These are phyloP conservation scores for Gaertneriomyces sp. DNA, from an alignment of 192 early-diverging fungal species.

Conservation along the genomic window DNA sequence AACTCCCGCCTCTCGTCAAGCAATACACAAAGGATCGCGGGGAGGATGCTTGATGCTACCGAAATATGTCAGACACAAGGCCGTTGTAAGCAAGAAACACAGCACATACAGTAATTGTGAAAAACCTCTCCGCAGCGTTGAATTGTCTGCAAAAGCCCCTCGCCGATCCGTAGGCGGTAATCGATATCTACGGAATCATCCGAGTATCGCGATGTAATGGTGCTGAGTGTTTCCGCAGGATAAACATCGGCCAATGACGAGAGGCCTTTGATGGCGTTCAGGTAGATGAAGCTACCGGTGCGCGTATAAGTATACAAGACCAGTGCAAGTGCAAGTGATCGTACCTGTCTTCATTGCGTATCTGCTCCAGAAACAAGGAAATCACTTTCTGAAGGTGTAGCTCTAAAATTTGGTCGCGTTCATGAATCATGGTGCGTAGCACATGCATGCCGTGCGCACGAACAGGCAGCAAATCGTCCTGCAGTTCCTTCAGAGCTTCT, in stretches of 20 bases:
- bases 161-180: conserved; percentile 75
- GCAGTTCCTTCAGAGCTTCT: conserved; percentile 72
- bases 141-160: conserved; percentile 82
- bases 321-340: not conserved
- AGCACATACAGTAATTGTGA: conserved; percentile 67
- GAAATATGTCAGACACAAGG: not conserved
- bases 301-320: conserved; percentile 8
- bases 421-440: conserved; percentile 76
- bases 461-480: conserved; percentile 77
- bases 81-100: conserved; percentile 18
- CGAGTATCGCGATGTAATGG: conserved; percentile 67
- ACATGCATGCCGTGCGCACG: conserved; percentile 82
- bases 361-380: conserved; percentile 73
- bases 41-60: conserved; percentile 30
- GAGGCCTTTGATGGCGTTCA: conserved; percentile 88
- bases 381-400: conserved; percentile 62
- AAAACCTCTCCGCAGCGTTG: conserved; percentile 76
- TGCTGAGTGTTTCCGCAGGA: conserved; percentile 63
- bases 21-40: conserved; percentile 37
- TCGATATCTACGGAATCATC: conserved; percentile 49
- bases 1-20: conserved; percentile 29
- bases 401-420: conserved; percentile 56
- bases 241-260: conserved; percentile 78
- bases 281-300: conserved; percentile 73
- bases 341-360: conserved; percentile 75